Base-by-base conservation (phyloP, 192 early-diverging fungal species). In the Backusella mclennaniae region DNA sequence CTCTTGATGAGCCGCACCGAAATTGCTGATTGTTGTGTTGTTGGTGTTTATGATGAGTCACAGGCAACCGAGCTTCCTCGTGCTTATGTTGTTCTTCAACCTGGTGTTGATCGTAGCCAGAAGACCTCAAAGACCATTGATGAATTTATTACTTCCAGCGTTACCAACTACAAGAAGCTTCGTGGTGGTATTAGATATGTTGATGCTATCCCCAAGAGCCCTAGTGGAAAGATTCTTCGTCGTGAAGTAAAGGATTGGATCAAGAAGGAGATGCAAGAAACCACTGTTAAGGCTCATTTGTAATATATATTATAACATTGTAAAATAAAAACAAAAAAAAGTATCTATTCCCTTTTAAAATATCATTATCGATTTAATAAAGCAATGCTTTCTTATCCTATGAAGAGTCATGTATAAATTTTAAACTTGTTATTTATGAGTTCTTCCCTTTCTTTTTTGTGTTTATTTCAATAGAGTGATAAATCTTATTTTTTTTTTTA, bases 151-250 rank as follows among this genome's bases (percentile, higher is more conserved):
- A 86, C 84, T 7, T 74, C 69, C 8, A 82, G 85, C 35, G 94
- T 95, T 7, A 85, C 92, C 21, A 79, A 85, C 14, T 90, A 96
- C 86, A 98, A 96, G 88, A 82, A 85, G 73, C 78, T 97, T 33
- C 82, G 91, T 19, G 96, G 93, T 29, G 95, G 95, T 1, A 86
- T 97, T n/a, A 87, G 85, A 23, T 84, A 94, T 76, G 87, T 92
- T 23, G 81, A 85, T 15, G 82, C 76, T 31, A 93, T 96, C 72
- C 94, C 94, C n/a, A 96, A 96, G 69, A 88, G 89, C 9, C 85
- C 92, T 4, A 87, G 90, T 17, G 96, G 95, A 59, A 96, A 96
- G 84, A 95, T 96, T 63, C 84, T 97, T 36, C 85, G 96, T 19
- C 85, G 92, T 15, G 86, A 93, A 52, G 73, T 82, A 29, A 77